Evolutionary conservation across 192 early-diverging fungal species (phyloP).

Genomic region (Rhizoclosmatium sp.): DNA sequence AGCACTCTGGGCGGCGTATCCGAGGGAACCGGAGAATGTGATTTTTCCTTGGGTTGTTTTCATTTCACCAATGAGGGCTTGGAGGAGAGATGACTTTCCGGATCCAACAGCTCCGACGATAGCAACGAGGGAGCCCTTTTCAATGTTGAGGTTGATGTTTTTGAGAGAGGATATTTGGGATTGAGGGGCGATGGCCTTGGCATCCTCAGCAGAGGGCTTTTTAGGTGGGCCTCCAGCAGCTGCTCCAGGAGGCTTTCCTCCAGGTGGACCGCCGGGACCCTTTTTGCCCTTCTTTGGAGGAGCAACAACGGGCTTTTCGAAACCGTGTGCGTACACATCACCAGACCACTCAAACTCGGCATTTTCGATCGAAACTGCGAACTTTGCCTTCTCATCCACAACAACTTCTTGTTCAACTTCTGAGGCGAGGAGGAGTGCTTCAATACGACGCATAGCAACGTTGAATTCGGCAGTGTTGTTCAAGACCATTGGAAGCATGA

Average conservation of each 20-base stretch:
- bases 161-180: slow-evolving; percentile 34
- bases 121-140: slow-evolving; percentile 70
- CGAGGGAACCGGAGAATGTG: slow-evolving; percentile 68
- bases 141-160: slow-evolving; percentile 58
- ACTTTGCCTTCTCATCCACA: slow-evolving; percentile 48
- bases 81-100: slow-evolving; percentile 87
- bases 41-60: slow-evolving; percentile 65
- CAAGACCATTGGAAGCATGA: slow-evolving; percentile 61
- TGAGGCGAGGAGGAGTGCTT: slow-evolving; percentile 61
- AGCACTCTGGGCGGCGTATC: slow-evolving; percentile 82
- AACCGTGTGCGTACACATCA: slow-evolving; percentile 19
- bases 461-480: slow-evolving; percentile 57
- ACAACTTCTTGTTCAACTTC: slow-evolving; percentile 65
- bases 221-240: background rate
- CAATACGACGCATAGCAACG: slow-evolving; percentile 58
- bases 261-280: background rate
- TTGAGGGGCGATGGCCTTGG: background rate
- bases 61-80: slow-evolving; percentile 86
- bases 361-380: slow-evolving; percentile 65
- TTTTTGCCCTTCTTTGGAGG: background rate
- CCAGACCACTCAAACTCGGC: slow-evolving; percentile 70
- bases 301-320: slow-evolving; percentile 24
- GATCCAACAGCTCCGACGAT: slow-evolving; percentile 84
- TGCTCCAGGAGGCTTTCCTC: background rate
- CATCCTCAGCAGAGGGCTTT: too few relatives aligned